phyloP scores from a whole-genome alignment of 2,329 filamentous ascomycete species.

The Colletotrichum sp. region DNA sequence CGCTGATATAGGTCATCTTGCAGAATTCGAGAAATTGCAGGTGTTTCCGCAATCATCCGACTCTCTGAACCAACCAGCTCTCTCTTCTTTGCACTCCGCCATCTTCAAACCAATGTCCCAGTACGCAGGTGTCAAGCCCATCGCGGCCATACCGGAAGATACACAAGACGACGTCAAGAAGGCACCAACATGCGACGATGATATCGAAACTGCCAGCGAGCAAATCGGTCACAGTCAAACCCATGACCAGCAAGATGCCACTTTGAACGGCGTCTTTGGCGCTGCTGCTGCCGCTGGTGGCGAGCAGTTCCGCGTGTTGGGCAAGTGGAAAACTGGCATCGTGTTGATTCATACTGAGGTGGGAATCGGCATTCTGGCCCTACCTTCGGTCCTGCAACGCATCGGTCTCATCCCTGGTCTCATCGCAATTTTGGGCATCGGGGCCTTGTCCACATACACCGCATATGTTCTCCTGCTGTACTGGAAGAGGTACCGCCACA shows the following conservation, averaged over 20 bases:
- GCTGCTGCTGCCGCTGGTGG: neutral
- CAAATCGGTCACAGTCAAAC: neutral
- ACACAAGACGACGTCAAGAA: neutral
- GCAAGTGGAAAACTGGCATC: neutral
- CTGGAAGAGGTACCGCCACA: neutral
- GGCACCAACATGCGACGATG: neutral
- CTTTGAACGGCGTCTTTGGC: neutral
- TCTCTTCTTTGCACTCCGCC: neutral
- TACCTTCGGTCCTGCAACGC: neutral
- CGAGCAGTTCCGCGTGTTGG: neutral
- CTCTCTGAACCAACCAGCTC: neutral
- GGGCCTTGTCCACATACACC: neutral
- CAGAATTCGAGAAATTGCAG: neutral
- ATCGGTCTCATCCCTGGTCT: neutral
- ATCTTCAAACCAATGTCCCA: neutral
- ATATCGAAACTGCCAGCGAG: neutral
- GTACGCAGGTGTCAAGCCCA: neutral
- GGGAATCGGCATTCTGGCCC: neutral
- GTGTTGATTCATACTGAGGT: neutral
- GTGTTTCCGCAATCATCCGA: neutral
- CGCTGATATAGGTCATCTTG: neutral
- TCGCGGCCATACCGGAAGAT: neutral
- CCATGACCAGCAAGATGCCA: neutral
- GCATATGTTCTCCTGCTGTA: neutral
- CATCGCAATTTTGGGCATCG: neutral